Percentiles rank a stretch among this genome's conserved stretches.
These are phyloP conservation scores for Pelargonium australe DNA, from an alignment of 441 rosid genomes.

Conservation along the genomic window DNA sequence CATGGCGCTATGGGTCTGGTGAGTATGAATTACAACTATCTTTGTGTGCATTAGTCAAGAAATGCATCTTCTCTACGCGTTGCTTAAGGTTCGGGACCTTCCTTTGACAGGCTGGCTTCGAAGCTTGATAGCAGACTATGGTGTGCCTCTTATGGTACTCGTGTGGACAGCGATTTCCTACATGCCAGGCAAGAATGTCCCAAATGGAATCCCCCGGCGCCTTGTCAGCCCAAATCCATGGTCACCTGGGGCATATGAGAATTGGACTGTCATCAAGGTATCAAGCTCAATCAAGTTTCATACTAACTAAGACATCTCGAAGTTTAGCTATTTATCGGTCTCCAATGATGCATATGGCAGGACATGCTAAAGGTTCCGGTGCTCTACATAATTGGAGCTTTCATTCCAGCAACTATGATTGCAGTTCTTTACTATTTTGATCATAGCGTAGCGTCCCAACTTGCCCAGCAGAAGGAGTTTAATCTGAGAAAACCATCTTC, in stretches of 20 bases:
- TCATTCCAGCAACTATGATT: conserved; percentile 80
- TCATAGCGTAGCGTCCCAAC: conserved; percentile 77
- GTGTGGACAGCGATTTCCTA: conserved; percentile 66
- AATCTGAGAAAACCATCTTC: conserved; percentile 73
- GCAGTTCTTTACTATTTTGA: conserved; percentile 38
- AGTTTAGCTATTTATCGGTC: conserved; percentile 7
- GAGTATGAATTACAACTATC: conserved; percentile 15
- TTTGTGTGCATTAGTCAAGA: too few species aligned
- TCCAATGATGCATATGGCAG: conserved; percentile 22
- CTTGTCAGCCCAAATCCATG: conserved; percentile 80
- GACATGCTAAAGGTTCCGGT: conserved; percentile 66
- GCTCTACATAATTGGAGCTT: conserved; percentile 62
- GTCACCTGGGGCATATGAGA: conserved; percentile 69
- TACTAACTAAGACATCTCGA: conserved; percentile 5
- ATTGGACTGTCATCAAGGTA: conserved; percentile 74
- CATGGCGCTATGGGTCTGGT: conserved; percentile 75
- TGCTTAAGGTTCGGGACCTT: too few species aligned
- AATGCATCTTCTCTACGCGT: too few species aligned
- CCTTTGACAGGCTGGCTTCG: conserved; percentile 21
- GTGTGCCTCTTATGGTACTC: conserved; percentile 69
- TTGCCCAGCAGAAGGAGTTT: conserved; percentile 70
- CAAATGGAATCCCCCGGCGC: conserved; percentile 66
- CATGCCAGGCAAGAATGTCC: conserved; percentile 55
- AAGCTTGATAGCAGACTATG: conserved; percentile 66
- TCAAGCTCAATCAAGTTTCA: conserved; percentile 10